phyloP scores from a whole-genome alignment of 108 stramenopile species.

The Ochromonas danica region DNA sequence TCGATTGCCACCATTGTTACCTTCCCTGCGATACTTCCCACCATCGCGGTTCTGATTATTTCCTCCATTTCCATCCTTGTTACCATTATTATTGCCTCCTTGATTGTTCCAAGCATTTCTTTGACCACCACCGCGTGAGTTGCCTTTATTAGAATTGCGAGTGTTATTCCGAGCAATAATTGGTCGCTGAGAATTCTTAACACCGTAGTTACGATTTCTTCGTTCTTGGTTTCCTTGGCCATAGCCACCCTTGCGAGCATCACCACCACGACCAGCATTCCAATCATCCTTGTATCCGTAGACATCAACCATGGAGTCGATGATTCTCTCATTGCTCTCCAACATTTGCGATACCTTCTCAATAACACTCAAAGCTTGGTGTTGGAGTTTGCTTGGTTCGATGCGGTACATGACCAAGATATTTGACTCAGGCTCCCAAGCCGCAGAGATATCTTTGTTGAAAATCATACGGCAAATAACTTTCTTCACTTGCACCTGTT shows the following conservation, averaged over 20 bases:
- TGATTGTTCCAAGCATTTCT: background rate
- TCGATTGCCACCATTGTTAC: too few relatives aligned
- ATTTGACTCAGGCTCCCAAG: conserved; percentile 97
- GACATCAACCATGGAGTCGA: conserved; percentile 79
- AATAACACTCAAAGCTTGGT: conserved; percentile 83
- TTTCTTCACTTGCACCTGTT: conserved; percentile 69
- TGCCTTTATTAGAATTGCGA: background rate
- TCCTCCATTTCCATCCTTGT: background rate
- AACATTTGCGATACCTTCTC: conserved; percentile 82
- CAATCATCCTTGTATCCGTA: conserved; percentile 58
- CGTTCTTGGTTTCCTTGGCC: background rate
- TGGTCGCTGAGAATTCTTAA: background rate
- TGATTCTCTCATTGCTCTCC: conserved; percentile 88
- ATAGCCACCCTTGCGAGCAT: background rate
- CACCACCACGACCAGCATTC: background rate
- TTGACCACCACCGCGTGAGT: background rate
- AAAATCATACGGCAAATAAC: conserved; percentile 98
- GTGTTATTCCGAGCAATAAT: background rate
- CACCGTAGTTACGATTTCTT: too few relatives aligned
- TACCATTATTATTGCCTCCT: background rate
- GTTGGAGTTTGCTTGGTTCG: conserved; percentile 80
- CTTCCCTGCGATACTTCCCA: background rate
- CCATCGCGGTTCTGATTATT: background rate
- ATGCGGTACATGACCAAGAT: conserved; percentile 79
- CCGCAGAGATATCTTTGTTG: conserved; percentile 87